Evolutionary conservation across 352 stramenopile genomes (phyloP), one percentile per base, ranked within the genome.

Genomic region (Poterioochromonas sp.): DNA sequence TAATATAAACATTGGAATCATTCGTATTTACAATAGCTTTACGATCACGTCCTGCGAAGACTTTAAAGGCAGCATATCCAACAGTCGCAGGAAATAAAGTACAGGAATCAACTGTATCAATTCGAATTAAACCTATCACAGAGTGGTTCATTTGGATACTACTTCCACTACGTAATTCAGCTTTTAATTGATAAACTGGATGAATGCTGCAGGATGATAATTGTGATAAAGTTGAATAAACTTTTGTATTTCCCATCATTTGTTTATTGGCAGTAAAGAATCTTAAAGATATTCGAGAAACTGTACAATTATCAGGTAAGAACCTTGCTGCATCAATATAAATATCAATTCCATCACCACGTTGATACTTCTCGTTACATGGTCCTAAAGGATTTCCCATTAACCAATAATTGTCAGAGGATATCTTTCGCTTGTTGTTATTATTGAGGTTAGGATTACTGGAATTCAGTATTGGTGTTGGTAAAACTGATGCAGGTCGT

Each of bases 321-420:
- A 58, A 74, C 39, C 35, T 51, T 8, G 65, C 65, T 39, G 5
- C 12, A n/a, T 74, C 65, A 54, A 74, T 54, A 54, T 74, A 74
- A 39, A 74, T 74, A 39, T 74, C 65, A 26, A 74, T 18, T 26
- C 65, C 65, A 74, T 74, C 65, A 18, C 65, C 65, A 40, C n/a
- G 5, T 74, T 74, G 37, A 54, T 74, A 74, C 2, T 39, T 29
- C 8, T 74, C 40, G 5, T 34, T 51, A 39, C 39, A 53, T 35
- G 65, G 65, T 40, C 20, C 20, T n/a, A 51, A 54, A 26, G 65
- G 40, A 54, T 1, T 11, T 26, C 65, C 65, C 8, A 74, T 3
- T 35, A 26, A 22, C 65, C 65, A 74, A 35, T 15, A 74, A 26
- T n/a, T n/a, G n/a, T n/a, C n/a, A n/a, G n/a, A n/a, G n/a, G n/a